Base-by-base conservation (phyloP, 2,329 filamentous ascomycete genomes). In the Exophiala oligosperma region DNA sequence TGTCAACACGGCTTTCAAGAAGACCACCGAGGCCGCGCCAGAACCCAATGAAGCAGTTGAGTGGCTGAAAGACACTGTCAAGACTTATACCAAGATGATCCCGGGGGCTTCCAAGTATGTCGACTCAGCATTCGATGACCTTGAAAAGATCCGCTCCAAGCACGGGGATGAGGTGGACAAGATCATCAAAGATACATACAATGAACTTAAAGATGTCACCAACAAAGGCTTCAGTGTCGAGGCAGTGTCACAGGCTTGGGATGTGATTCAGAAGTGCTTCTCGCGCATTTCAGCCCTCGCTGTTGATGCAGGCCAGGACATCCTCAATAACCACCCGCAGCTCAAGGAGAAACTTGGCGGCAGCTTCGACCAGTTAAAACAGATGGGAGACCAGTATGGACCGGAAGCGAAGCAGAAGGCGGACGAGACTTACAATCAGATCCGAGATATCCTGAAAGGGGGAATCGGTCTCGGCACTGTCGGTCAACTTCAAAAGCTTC, bases 341-440 rank as follows among this genome's bases (percentile, higher is more conserved):
- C 68, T 90, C 21, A 90, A 90, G 77, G 82, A 91, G 69, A 87
- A 88, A 74, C 74, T 91, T 7, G 88, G 88, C 12, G 84, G 83
- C 9, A 85, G 83, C 65, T 73, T 89, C 46, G 83, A 89, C 50
- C 82, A 89, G 70, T 76, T 92, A 50, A 89, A 90, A 79, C 72
- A 85, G 64, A 80, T 90, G 72, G 85, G 85, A 26, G 82, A 90
- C 12, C 77, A 84, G 59, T 88, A 88, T 67, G 89, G 89, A 0
- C 89, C 88, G 0, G 86, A 91, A 69, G 88, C 87, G 0, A 90
- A 91, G 81, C 86, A 91, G 79, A 81, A 90, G 71, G 82, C 89
- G 4, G 86, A 91, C 55, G 79, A 87, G 72, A 89, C 88, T 1
- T 91, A 87, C 83, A 71, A 80, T 28, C 81, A 91, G 70, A 76